Base-by-base conservation (phyloP, 257 asterid genomes). In the Jacaranda copaia region DNA sequence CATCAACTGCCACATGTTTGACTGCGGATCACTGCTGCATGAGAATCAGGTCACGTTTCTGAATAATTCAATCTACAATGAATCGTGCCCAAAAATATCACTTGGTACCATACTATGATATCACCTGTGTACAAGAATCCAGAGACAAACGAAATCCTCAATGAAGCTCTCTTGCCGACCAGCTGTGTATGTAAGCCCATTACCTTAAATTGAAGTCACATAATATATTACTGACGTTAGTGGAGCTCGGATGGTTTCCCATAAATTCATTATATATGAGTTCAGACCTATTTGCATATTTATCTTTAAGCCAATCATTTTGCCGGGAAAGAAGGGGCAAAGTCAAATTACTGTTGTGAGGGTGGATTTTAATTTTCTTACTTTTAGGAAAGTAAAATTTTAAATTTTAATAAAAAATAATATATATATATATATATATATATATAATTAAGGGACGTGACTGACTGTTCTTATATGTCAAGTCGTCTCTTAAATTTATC, bases 131-230 rank as follows among this genome's bases (percentile, higher is more conserved):
- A 71, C 68, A 70, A 39, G 43, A 52, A 52, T 15, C 14, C 25
- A 55, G n/a, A 39, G 81, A 77, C 85, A 81, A 72, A 76, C 5
- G 12, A 68, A 39, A 72, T 3, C 45, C 68, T 73, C 48, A 36
- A n/a, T 77, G 39, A 60, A 56, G 40, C 52, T 71, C 52, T 71
- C 19, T 15, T 52, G 52, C 78, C 64, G 65, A 71, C 75, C 81
- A 36, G 7, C 68, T 61, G 39, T 62, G 38, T 52, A 59, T 66
- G 65, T 25, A 61, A 48, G 32, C 67, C 46, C 60, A 57, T 51
- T 32, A 3, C 68, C 3, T 35, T 20, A 39, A 58, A 55, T 55
- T 52, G 15, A 55, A 55, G 25, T 55, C 32, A 13, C 10, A 7
- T 4, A 55, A 55, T n/a, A 55, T n/a, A 5, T 14, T 51, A 1